Base-by-base conservation (phyloP, 345 rosid genomes). In the Populus davidiana region DNA sequence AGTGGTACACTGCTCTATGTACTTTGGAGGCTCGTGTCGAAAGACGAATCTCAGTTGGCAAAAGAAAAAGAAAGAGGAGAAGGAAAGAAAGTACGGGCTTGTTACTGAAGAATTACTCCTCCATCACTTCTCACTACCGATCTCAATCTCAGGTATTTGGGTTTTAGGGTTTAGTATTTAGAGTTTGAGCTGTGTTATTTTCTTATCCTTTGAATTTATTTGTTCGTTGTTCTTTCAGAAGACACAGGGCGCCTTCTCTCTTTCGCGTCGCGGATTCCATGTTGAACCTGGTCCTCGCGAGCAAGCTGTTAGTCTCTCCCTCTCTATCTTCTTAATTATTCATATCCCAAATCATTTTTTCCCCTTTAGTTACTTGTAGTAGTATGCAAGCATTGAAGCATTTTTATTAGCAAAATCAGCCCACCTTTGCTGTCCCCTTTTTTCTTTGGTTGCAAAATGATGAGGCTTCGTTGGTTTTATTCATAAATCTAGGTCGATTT, bases 241-340 rank as follows among this genome's bases (percentile, higher is more conserved):
- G 79, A 71, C 76, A n/a, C 85, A 82, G 73, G 89, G 72, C 72
- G 82, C 85, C 2, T 41, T 88, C 33, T 80, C 87, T 52, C 77
- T 83, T 36, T 36, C 87, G n/a, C 89, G 87, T 52, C 96, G 99
- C 5, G 92, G 90, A 17, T 83, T 86, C 73, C 98, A 93, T 74
- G 90, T 92, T 47, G 93, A 90, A 62, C 90, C 83, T 1, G 99
- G 98, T 25, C 83, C 91, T 79, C 96, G 99, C 21, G 99, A 93
- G 86, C 87, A 91, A 91, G 93, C 97, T 84, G 99, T 96, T 77
- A 87, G 96, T 43, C 31, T 47, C 47, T 77, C 69, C 27, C 20
- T 29, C 74, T 29, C 69, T 39, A 12, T 39, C 21, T 52, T 52
- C 18, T 52, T 52, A 52, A 52, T 52, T 20, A 52, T 52, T 20